These are phyloP conservation scores for Nakazawaea populi DNA, from an alignment of 805 yeast species.

Conservation along the genomic window DNA sequence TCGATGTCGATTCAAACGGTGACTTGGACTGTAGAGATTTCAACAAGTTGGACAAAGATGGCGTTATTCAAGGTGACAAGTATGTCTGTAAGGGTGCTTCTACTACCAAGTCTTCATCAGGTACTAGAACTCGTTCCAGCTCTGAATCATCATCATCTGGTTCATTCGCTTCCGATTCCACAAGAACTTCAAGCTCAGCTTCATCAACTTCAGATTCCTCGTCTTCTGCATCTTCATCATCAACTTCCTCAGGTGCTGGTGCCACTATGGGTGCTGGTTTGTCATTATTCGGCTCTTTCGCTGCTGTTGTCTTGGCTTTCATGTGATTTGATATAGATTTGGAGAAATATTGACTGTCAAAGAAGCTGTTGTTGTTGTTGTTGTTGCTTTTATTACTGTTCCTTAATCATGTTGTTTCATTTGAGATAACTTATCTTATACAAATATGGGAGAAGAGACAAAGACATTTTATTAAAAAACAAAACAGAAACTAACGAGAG, in stretches of 20 bases:
- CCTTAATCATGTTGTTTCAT: too few relatives aligned
- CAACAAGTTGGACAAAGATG: slow-evolving; percentile 63
- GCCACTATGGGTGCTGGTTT: slow-evolving; percentile 31
- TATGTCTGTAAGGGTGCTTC: slow-evolving; percentile 69
- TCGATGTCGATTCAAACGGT: slow-evolving; percentile 67
- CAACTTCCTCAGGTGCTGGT: slow-evolving; percentile 22
- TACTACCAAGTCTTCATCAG: slow-evolving; percentile 33
- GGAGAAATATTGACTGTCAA: too few relatives aligned
- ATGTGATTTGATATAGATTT: slow-evolving; percentile 27
- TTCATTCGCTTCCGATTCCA: slow-evolving; percentile 15
- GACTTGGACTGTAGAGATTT: slow-evolving; percentile 79
- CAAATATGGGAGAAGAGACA: too few relatives aligned
- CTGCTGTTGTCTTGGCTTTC: slow-evolving; percentile 45
- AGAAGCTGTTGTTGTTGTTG: too few relatives aligned
- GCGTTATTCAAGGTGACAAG: slow-evolving; percentile 87
- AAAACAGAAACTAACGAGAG: too few relatives aligned
- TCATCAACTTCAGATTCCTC: slow-evolving; percentile 36
- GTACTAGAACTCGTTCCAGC: slow-evolving; percentile 26
- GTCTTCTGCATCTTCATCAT: slow-evolving; percentile 24
- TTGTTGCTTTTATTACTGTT: too few relatives aligned
- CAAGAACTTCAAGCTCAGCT: slow-evolving; percentile 20
- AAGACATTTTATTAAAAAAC: too few relatives aligned
- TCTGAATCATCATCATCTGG: slow-evolving; percentile 12
- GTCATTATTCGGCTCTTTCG: slow-evolving; percentile 41
- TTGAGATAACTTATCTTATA: too few relatives aligned